These are phyloP conservation scores for Macrocystidia cucumis DNA, from an alignment of 1,284 basidiomycete species.

Conservation along the genomic window DNA sequence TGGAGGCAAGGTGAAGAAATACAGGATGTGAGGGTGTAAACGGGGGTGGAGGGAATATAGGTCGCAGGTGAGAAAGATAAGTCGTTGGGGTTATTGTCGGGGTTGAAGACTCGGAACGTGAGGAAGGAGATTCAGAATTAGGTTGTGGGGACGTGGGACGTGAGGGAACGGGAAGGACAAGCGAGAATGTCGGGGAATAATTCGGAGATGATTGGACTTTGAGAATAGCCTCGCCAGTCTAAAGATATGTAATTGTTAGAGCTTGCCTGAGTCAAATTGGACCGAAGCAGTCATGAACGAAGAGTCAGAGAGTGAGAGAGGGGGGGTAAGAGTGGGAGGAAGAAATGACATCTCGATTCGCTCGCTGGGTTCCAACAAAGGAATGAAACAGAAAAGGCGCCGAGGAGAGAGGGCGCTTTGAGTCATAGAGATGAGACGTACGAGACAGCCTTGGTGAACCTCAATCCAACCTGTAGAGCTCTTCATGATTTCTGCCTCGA, in stretches of 20 bases:
- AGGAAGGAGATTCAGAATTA: slow-evolving; percentile 16
- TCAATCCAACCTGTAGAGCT: slow-evolving; percentile 69
- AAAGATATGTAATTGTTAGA: too few relatives aligned
- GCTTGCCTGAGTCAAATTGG: too few relatives aligned
- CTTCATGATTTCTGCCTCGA: slow-evolving; percentile 62
- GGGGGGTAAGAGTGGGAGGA: too few relatives aligned
- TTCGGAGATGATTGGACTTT: slow-evolving; percentile 35
- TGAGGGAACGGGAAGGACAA: slow-evolving; percentile 36
- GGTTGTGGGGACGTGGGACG: slow-evolving; percentile 17
- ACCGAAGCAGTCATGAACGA: too few relatives aligned
- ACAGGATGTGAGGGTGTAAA: slow-evolving; percentile 70
- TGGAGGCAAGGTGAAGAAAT: slow-evolving; percentile 54
- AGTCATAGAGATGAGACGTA: slow-evolving; percentile 42
- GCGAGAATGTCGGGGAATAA: slow-evolving; percentile 45
- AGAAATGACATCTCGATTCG: too few relatives aligned
- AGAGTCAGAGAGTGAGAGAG: too few relatives aligned
- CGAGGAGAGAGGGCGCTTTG: slow-evolving; percentile 6
- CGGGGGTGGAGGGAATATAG: slow-evolving; percentile 66
- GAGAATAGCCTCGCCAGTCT: slow-evolving; percentile 42
- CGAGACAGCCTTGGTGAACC: slow-evolving; percentile 55
- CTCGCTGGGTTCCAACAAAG: too few relatives aligned
- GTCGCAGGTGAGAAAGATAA: slow-evolving; percentile 39
- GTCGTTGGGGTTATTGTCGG: slow-evolving; percentile 23
- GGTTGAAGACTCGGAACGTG: slow-evolving; percentile 17
- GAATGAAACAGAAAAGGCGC: too few relatives aligned